Evolutionary conservation across 352 stramenopile genomes (phyloP), one percentile per base, ranked within the genome.

Genomic region (Phytophthora pinifolia): DNA sequence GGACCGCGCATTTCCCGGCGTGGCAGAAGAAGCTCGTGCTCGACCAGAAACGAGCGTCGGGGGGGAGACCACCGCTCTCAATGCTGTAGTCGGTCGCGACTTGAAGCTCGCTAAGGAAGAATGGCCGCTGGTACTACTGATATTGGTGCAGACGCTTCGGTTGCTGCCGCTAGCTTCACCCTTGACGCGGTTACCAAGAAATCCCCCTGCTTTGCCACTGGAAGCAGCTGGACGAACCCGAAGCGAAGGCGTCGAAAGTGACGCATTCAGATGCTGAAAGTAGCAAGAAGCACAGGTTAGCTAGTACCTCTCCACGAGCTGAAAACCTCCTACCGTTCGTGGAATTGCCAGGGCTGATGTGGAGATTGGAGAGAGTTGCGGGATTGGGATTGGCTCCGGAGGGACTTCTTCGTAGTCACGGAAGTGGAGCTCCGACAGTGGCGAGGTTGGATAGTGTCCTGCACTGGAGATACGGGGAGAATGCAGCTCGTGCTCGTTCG

Each of bases 401-500:
- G 74, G 68, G 4, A 79, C 71, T 29, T 81, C 65, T 43, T 74
- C 50, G 25, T 77, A 77, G 8, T 74, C 57, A 4, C 62, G 52
- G 12, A 66, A 67, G 35, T 63, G 57, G 6, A 64, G 42, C 29
- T 59, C 61, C 7, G 25, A 69, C 1, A 54, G 12, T 20, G 36
- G 55, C 1, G 43, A 62, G 30, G 13, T 41, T 13, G 29, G 35
- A 31, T 64, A 42, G 2, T 59, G 47, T 8, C 59, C 54, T n/a
- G n/a, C n/a, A n/a, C 18, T 65, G 2, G 41, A 61, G 7, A 25
- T 58, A 6, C 22, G 55, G 18, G 53, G 51, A 6, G 58, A 61
- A 1, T 46, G 36, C 0, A 54, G 33, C 25, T 59, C 43, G n/a
- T 14, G 32, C 0, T 73, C 66, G 18, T 45, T 50, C 1, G 53